Conservation (phyloP, 2,329 filamentous ascomycete species). For the Colletotrichum lupini region DNA sequence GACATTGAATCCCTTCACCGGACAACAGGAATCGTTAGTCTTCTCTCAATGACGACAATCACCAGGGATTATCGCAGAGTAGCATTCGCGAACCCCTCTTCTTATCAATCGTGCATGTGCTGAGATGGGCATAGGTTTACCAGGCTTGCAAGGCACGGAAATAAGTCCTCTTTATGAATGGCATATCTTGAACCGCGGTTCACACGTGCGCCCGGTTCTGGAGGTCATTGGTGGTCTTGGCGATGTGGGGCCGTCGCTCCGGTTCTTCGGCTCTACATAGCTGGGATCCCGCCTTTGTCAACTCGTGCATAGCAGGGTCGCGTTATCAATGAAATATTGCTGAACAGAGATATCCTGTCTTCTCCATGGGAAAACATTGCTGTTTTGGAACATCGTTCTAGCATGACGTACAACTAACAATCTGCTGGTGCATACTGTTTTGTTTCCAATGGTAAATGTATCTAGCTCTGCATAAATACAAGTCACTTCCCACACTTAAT, state of each 20-base stretch:
- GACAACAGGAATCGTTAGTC: neutral
- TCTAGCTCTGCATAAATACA: no score
- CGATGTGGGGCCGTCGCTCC: neutral
- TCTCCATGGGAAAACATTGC: no score
- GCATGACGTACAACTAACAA: no score
- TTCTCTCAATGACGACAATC: slow-evolving; percentile 10
- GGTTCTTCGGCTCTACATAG: slow-evolving; percentile 7
- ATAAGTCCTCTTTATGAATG: neutral
- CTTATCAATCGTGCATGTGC: neutral
- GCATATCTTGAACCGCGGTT: neutral
- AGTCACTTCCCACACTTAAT: no score
- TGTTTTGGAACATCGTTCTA: no score
- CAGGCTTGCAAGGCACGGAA: no score
- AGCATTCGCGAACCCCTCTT: neutral
- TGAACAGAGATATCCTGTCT: no score
- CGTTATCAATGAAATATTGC: no score
- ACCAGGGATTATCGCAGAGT: neutral
- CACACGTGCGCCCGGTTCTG: neutral
- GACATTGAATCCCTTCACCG: neutral
- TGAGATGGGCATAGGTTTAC: neutral
- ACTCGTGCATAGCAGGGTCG: no score
- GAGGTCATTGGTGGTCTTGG: slow-evolving; percentile 4
- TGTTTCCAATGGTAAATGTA: no score
- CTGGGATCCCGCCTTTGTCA: no score
- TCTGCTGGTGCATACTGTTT: no score